Conservation (phyloP, 129 eudicot species). For the Escallonia herrerae region DNA sequence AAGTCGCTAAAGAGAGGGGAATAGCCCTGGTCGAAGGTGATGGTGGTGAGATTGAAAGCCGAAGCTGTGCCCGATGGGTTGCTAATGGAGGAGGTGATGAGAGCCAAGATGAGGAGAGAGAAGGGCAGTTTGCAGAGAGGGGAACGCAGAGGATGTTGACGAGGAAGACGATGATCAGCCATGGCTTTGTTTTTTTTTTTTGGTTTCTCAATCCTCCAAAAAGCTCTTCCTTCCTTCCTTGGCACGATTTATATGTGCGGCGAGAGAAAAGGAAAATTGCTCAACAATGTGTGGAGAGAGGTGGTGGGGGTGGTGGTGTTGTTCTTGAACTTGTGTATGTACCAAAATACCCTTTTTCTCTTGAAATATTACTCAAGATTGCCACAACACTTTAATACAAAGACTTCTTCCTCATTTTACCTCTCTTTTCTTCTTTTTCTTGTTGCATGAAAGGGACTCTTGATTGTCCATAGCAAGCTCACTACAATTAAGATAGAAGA, state of each 20-base stretch:
- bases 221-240: conserved; percentile 6
- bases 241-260: conserved; percentile 1
- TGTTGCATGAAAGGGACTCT: too few relatives aligned
- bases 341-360: too few relatives aligned
- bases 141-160: too few relatives aligned
- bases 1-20: conserved; percentile 86
- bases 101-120: conserved; percentile 15
- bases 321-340: too few relatives aligned
- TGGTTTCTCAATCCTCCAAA: conserved; percentile 4
- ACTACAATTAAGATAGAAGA: too few relatives aligned
- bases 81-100: conserved; percentile 11
- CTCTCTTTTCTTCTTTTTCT: too few relatives aligned
- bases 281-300: too few relatives aligned
- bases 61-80: not conserved
- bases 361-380: too few relatives aligned
- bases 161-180: conserved; percentile 9
- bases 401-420: too few relatives aligned
- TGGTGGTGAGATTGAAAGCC: conserved; percentile 53
- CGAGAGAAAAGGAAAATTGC: not conserved
- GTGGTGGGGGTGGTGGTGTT: too few relatives aligned
- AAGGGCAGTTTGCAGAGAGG: not conserved
- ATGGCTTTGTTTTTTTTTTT: conserved; percentile 2
- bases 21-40: conserved; percentile 58
- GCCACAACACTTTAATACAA: too few relatives aligned
- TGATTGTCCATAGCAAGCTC: too few relatives aligned